phyloP scores from a whole-genome alignment of 208 protist species.

The Jaenimonas drosophilae region DNA sequence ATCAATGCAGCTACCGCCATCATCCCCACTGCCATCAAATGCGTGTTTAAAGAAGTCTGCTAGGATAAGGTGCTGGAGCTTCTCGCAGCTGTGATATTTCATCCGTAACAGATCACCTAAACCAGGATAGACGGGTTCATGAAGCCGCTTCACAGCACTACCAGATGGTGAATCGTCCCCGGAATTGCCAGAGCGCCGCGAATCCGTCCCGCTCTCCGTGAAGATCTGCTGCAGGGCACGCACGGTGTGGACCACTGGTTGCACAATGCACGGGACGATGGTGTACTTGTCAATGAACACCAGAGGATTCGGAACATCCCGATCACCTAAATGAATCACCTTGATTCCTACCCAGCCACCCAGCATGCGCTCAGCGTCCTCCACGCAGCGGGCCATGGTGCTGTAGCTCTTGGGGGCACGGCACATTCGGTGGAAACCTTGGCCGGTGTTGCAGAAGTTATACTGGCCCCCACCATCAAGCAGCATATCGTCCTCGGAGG shows the following conservation, averaged over 20 bases:
- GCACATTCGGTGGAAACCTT: slow-evolving; percentile 94
- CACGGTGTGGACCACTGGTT: slow-evolving; percentile 87
- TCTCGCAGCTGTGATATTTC: slow-evolving; percentile 67
- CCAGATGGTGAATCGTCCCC: slow-evolving; percentile 8
- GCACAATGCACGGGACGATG: slow-evolving; percentile 90
- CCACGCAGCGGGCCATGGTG: slow-evolving; percentile 77
- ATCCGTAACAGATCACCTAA: slow-evolving; percentile 56
- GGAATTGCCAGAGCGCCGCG: neutral
- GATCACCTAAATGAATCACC: slow-evolving; percentile 96
- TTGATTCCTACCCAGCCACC: slow-evolving; percentile 93
- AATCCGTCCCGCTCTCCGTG: slow-evolving; percentile 13
- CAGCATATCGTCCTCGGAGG: slow-evolving; percentile 92
- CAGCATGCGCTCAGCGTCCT: slow-evolving; percentile 59
- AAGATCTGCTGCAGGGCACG: slow-evolving; percentile 56
- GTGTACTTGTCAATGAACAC: slow-evolving; percentile 99
- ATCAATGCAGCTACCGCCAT: slow-evolving; percentile 95
- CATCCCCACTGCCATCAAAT: slow-evolving; percentile 91
- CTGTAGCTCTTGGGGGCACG: slow-evolving; percentile 69
- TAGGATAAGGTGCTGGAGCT: slow-evolving; percentile 77
- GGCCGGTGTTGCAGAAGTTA: slow-evolving; percentile 86
- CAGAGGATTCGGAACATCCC: slow-evolving; percentile 96
- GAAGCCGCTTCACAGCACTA: slow-evolving; percentile 12
- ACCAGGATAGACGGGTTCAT: slow-evolving; percentile 53
- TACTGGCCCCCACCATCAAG: slow-evolving; percentile 43
- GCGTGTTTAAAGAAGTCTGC: slow-evolving; percentile 94